A percentile compares a stretch with the other conserved stretches of the same genome.
Evolutionary conservation across 768 basidiomycete genomes (phyloP).

Genomic region (Boletellus emodensis): DNA sequence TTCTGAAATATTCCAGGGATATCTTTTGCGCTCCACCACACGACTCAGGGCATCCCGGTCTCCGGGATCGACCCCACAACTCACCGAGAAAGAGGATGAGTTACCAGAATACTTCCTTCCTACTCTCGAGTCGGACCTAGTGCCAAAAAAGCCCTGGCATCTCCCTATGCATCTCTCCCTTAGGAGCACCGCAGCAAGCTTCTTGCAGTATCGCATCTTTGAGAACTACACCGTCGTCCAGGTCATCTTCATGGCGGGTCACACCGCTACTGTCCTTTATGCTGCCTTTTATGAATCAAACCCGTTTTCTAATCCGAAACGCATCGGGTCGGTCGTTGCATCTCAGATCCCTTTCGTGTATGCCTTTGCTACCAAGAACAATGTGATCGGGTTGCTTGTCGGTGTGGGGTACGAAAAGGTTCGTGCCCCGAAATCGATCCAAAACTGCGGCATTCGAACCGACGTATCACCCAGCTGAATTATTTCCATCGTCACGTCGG

Average conservation of each 20-base stretch:
- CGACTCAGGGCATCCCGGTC: background rate
- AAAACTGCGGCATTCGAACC: background rate
- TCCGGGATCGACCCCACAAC: background rate
- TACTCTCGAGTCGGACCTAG: background rate
- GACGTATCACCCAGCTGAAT: constrained; percentile 51
- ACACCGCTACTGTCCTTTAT: constrained; percentile 44
- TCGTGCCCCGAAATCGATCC: constrained; percentile 4
- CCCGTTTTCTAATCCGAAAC: constrained; percentile 46
- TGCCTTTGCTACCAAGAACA: constrained; percentile 68
- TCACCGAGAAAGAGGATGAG: background rate
- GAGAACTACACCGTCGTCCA: constrained; percentile 52
- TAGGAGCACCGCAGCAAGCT: constrained; percentile 41
- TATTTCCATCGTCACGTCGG: constrained; percentile 72
- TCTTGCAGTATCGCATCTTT: constrained; percentile 39
- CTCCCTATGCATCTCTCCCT: constrained; percentile 37
- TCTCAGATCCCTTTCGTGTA: constrained; percentile 69
- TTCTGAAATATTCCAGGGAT: constrained; percentile 48
- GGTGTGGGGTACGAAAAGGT: constrained; percentile 71
- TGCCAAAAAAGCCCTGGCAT: constrained; percentile 21
- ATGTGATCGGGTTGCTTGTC: constrained; percentile 50
- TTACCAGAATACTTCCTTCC: background rate
- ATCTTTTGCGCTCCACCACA: constrained; percentile 36
- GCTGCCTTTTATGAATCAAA: constrained; percentile 48
- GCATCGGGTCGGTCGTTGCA: constrained; percentile 50
- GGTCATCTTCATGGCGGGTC: constrained; percentile 41